phyloP scores from a whole-genome alignment of 2,329 filamentous ascomycete genomes.

The Epichloe amarillans region DNA sequence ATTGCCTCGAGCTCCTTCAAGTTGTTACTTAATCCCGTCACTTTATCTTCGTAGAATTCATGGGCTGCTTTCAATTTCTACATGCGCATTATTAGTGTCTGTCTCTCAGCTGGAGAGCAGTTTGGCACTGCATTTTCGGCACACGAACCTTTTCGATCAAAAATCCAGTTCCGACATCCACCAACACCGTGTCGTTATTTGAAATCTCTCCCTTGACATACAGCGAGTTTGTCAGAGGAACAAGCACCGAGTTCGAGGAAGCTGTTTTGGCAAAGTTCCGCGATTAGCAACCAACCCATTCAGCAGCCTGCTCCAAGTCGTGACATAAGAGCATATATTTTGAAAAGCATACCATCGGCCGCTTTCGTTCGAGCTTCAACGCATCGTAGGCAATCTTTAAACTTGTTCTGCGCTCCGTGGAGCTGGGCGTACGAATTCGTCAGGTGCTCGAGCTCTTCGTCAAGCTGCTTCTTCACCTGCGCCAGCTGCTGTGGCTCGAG shows the following conservation, averaged over 20 bases:
- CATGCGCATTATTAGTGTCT: constrained; percentile 4
- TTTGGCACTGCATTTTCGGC: no score
- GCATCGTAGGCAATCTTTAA: constrained; percentile 74
- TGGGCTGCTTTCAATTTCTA: constrained; percentile 40
- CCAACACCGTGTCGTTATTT: constrained; percentile 63
- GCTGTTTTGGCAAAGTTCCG: background rate
- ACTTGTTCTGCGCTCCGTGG: constrained; percentile 79
- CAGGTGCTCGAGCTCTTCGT: constrained; percentile 90
- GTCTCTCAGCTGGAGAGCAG: background rate
- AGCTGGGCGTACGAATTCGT: constrained; percentile 82
- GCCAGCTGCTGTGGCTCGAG: constrained; percentile 77
- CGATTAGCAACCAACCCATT: background rate
- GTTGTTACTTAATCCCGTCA: constrained; percentile 37
- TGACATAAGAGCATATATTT: background rate
- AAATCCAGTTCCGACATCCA: constrained; percentile 89
- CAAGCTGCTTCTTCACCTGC: constrained; percentile 89
- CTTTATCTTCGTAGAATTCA: constrained; percentile 43
- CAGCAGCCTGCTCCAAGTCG: background rate
- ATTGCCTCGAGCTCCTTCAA: constrained; percentile 45
- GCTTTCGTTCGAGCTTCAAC: constrained; percentile 38
- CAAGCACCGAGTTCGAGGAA: constrained; percentile 51
- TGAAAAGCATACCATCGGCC: constrained; percentile 16
- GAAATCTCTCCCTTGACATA: constrained; percentile 80
- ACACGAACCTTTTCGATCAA: constrained; percentile 71
- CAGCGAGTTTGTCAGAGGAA: constrained; percentile 88